Evolutionary conservation across 164 flowering plant species (phyloP).

Genomic region (Liquidambar formosana): DNA sequence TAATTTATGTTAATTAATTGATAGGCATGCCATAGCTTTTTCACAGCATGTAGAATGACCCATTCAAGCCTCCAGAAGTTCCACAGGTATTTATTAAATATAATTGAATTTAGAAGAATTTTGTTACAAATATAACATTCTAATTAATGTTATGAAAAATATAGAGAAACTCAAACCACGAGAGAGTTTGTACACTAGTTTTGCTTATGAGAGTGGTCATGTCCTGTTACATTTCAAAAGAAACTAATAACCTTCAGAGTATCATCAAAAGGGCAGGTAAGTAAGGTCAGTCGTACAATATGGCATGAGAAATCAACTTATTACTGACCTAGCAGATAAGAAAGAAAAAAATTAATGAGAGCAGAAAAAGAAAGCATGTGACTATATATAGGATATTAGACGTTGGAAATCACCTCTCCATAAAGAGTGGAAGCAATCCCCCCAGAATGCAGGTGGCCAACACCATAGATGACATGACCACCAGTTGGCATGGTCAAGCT

Average conservation of each 20-base stretch:
- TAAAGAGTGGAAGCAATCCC: constrained; percentile 71
- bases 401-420: constrained; percentile 51
- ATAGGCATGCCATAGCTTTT: too few relatives aligned
- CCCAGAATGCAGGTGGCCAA: constrained; percentile 80
- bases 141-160: too few relatives aligned
- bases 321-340: neutral
- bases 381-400: neutral
- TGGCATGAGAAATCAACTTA: neutral
- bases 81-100: too few relatives aligned
- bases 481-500: constrained; percentile 49
- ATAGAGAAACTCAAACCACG: neutral
- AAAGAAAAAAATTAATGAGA: neutral
- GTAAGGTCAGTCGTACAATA: neutral
- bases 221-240: neutral
- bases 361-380: neutral
- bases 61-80: neutral
- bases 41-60: too few relatives aligned
- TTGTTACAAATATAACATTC: too few relatives aligned
- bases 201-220: neutral
- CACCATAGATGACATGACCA: constrained; percentile 76
- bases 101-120: too few relatives aligned
- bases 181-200: neutral
- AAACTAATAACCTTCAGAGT: neutral
- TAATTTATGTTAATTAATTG: too few relatives aligned
- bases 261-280: neutral